phyloP scores from a whole-genome alignment of 345 rosid species.

The Eucalyptus albens region DNA sequence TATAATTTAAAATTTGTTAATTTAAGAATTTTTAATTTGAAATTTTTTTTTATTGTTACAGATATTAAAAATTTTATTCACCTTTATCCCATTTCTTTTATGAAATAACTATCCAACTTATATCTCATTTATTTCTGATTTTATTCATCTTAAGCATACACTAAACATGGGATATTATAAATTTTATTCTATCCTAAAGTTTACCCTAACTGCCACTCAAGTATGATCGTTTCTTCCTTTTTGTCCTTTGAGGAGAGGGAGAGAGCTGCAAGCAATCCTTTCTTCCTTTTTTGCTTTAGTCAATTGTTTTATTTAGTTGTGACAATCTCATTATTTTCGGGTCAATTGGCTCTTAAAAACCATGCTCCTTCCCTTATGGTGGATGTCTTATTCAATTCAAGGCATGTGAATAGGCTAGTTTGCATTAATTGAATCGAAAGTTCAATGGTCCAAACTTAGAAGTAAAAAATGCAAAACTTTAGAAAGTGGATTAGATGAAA shows the following conservation, averaged over 20 bases:
- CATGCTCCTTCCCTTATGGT: background rate
- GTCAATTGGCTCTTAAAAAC: background rate
- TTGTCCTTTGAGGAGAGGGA: no score
- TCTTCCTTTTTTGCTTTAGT: no score
- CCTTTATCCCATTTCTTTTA: rapidly evolving
- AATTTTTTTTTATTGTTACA: rapidly evolving
- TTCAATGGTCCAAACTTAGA: background rate
- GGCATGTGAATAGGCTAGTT: background rate
- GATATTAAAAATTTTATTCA: rapidly evolving
- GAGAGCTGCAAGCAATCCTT: no score
- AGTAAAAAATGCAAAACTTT: background rate
- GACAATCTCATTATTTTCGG: background rate
- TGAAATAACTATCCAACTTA: rapidly evolving
- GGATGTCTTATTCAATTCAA: background rate
- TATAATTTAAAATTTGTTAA: no score
- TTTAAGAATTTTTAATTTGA: no score
- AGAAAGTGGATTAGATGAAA: background rate
- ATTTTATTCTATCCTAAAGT: rapidly evolving
- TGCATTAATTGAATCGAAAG: background rate
- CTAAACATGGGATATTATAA: rapidly evolving
- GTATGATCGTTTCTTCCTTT: no score
- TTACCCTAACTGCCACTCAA: no score
- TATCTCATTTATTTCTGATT: rapidly evolving
- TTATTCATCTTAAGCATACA: rapidly evolving
- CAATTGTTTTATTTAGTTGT: background rate